These are phyloP conservation scores for Hypocrella siamensis DNA, from an alignment of 2,329 filamentous ascomycete species.

Conservation along the genomic window DNA sequence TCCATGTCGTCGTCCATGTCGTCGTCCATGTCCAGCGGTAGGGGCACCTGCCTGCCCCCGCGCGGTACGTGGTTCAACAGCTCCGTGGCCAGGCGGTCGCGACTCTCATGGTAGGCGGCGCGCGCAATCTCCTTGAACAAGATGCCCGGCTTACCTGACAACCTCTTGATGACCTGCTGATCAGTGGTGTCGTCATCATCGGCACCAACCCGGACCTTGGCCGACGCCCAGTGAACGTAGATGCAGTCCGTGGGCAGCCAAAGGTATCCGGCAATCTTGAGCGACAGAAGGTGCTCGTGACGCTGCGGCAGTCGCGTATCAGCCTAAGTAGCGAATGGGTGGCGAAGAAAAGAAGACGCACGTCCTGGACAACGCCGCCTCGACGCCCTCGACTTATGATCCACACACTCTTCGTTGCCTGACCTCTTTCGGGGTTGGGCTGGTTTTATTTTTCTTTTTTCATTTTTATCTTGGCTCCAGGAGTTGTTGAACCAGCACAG, in stretches of 20 bases:
- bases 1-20: no score
- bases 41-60: slow-evolving; percentile 87
- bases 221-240: slow-evolving; percentile 91
- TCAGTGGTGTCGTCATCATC: slow-evolving; percentile 84
- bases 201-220: slow-evolving; percentile 74
- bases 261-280: slow-evolving; percentile 77
- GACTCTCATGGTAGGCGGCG: slow-evolving; percentile 86
- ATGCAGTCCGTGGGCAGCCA: slow-evolving; percentile 76
- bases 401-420: no score
- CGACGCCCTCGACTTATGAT: no score
- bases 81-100: slow-evolving; percentile 75
- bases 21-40: slow-evolving; percentile 89
- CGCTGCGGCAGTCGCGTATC: slow-evolving; percentile 79
- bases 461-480: no score
- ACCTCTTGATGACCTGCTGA: slow-evolving; percentile 67
- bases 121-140: slow-evolving; percentile 91
- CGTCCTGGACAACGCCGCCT: no score
- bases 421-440: no score
- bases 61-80: slow-evolving; percentile 87
- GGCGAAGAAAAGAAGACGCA: no score
- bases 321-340: no score
- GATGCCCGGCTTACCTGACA: slow-evolving; percentile 78
- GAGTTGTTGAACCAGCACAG: no score
- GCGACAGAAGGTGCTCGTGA: slow-evolving; percentile 78
- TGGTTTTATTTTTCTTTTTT: no score